Evolutionary conservation across 768 basidiomycete species (phyloP), one percentile per base, ranked within the genome.

Genomic region (Neoboletus magnificus): DNA sequence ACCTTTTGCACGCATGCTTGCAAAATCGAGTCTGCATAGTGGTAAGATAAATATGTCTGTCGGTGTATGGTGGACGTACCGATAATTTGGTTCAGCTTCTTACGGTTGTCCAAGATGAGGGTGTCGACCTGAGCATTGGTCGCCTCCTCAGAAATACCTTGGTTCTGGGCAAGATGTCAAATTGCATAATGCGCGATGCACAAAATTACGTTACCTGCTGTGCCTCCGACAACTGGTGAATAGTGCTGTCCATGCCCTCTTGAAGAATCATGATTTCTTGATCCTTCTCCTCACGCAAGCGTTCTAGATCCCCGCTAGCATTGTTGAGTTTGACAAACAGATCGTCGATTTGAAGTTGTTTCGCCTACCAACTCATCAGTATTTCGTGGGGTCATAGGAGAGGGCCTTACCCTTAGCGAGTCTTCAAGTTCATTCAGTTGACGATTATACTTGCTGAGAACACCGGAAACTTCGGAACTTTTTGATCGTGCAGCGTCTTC

Each of bases 101-200:
- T 98, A 70, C 94, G 84, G 69, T 96, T 89, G 67, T 99, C 97
- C 52, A 99, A 78, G 58, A 99, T 95, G 64, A 99, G 81, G 3
- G 87, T 96, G 70, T 98, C 96, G 64, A 99, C 94, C 71, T 98
- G 93, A n/a, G 93, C 90, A 67, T 92, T 91, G 56, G 91, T 93
- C 0, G 95, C 93, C 61, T 91, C 89, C 63, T 93, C 93, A 25
- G 85, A 82, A 33, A 95, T 75, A 48, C 87, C 89, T 75, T 92
- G 89, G 57, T 78, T 87, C 93, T 96, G 62, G 16, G 42, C 46
- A 56, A 56, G 32, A 39, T 30, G 46, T 58, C 22, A 61, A 37
- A 50, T 36, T 27, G 5, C 16, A 45, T 40, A 7, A 25, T 12
- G 15, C 0, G 8, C 1, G 10, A 27, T 15, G 16, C 22, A 39